These are phyloP conservation scores for Monosporascus sp. DNA, from an alignment of 2,329 filamentous ascomycete genomes.

Conservation along the genomic window DNA sequence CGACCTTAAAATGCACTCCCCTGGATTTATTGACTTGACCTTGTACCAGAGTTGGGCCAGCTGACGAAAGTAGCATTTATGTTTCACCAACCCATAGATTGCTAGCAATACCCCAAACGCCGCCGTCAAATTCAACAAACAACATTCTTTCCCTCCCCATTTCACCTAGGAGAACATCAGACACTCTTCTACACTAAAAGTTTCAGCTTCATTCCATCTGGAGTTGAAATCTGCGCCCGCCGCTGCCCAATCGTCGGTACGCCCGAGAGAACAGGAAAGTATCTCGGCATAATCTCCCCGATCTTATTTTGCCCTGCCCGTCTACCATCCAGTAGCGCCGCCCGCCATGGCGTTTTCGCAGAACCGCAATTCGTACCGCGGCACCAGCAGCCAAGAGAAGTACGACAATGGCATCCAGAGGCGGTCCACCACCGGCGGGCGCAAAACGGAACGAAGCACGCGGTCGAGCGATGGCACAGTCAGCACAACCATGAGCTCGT, in stretches of 20 bases:
- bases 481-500: slow-evolving; percentile 75
- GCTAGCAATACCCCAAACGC: background rate
- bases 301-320: background rate
- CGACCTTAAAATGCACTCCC: slow-evolving; percentile 10
- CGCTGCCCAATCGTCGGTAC: no score
- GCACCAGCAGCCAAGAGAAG: slow-evolving; percentile 29
- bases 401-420: slow-evolving; percentile 35
- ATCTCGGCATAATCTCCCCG: background rate
- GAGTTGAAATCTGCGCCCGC: background rate
- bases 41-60: background rate
- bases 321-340: background rate
- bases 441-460: slow-evolving; percentile 45
- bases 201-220: slow-evolving; percentile 24
- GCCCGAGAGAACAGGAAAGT: no score
- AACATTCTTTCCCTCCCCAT: background rate
- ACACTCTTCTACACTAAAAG: slow-evolving; percentile 10
- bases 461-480: slow-evolving; percentile 85
- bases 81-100: background rate
- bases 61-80: background rate
- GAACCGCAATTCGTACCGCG: slow-evolving; percentile 51
- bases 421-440: slow-evolving; percentile 31
- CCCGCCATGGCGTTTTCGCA: slow-evolving; percentile 46
- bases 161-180: slow-evolving; percentile 2
- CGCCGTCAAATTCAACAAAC: background rate
- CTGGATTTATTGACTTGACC: slow-evolving; percentile 22